Conservation (phyloP, 1,139 yeast species). For the Scheffersomyces insectosa region DNA sequence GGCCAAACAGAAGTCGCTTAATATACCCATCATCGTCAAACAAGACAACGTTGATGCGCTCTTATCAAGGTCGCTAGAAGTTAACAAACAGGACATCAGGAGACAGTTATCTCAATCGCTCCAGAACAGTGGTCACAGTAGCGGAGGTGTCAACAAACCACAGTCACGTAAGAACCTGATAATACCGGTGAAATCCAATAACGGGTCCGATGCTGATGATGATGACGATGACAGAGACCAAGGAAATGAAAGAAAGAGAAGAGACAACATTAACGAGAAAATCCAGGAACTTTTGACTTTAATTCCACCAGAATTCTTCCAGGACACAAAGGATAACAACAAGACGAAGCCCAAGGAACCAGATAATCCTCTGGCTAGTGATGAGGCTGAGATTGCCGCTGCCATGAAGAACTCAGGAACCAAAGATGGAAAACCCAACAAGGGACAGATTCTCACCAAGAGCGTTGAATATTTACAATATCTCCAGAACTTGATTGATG, state of each 20-base stretch:
- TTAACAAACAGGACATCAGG: constrained; percentile 30
- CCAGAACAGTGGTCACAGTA: constrained; percentile 19
- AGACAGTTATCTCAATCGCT: constrained; percentile 45
- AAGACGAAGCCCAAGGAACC: constrained; percentile 6
- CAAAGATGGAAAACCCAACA: constrained; percentile 88
- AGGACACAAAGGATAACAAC: constrained; percentile 17
- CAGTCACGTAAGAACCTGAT: constrained; percentile 41
- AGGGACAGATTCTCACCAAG: constrained; percentile 84
- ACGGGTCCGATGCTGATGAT: constrained; percentile 32
- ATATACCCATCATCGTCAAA: constrained; percentile 31
- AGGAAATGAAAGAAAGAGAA: constrained; percentile 62
- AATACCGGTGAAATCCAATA: constrained; percentile 28
- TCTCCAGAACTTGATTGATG: constrained; percentile 76
- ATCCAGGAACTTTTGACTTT: constrained; percentile 76
- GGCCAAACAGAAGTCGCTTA: constrained; percentile 19
- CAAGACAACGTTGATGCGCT: constrained; percentile 31
- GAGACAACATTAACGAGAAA: constrained; percentile 87
- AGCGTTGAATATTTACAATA: constrained; percentile 81
- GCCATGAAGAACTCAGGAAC: constrained; percentile 60
- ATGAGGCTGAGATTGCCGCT: constrained; percentile 25
- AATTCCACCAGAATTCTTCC: constrained; percentile 65
- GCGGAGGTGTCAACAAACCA: constrained; percentile 44
- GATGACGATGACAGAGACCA: constrained; percentile 37
- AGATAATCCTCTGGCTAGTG: constrained; percentile 8
- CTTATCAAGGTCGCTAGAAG: constrained; percentile 27